Evolutionary conservation across 2,329 filamentous ascomycete genomes (phyloP).

Genomic region (Botryotinia convoluta): DNA sequence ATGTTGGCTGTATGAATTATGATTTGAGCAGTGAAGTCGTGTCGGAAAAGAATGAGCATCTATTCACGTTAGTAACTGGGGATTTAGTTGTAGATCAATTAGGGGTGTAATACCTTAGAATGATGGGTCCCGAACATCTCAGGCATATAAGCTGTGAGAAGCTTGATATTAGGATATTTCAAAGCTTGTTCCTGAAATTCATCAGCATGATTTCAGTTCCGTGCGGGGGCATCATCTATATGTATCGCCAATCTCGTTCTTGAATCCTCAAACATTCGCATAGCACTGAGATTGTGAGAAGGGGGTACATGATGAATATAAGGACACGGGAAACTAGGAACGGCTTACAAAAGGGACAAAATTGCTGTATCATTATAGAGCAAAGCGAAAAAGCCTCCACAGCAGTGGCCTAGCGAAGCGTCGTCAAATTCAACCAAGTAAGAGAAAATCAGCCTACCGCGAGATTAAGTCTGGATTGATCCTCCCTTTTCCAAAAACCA

Average conservation of each 20-base stretch:
- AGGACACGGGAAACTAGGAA: neutral
- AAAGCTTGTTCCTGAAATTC: slow-evolving; percentile 55
- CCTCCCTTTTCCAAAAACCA: slow-evolving; percentile 66
- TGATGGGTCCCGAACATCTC: slow-evolving; percentile 85
- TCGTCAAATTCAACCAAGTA: neutral
- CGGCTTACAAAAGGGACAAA: neutral
- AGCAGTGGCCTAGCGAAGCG: neutral
- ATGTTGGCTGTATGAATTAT: slow-evolving; percentile 90
- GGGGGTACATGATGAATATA: neutral
- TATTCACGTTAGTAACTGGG: slow-evolving; percentile 46
- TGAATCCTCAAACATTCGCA: neutral
- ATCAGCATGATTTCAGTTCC: neutral
- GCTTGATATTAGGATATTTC: slow-evolving; percentile 63
- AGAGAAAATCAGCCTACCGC: slow-evolving; percentile 43
- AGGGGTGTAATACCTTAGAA: slow-evolving; percentile 35
- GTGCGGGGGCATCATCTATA: neutral
- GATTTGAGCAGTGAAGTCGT: slow-evolving; percentile 74
- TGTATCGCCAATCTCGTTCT: neutral
- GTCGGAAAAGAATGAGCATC: slow-evolving; percentile 79
- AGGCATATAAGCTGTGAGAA: slow-evolving; percentile 75
- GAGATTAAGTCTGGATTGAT: slow-evolving; percentile 47
- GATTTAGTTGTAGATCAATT: neutral
- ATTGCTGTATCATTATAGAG: neutral
- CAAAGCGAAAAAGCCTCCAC: neutral
- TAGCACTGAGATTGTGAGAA: neutral